These are phyloP conservation scores for Pseudotsuga menziesii DNA, from an alignment of 75 land plant genomes.

Conservation along the genomic window DNA sequence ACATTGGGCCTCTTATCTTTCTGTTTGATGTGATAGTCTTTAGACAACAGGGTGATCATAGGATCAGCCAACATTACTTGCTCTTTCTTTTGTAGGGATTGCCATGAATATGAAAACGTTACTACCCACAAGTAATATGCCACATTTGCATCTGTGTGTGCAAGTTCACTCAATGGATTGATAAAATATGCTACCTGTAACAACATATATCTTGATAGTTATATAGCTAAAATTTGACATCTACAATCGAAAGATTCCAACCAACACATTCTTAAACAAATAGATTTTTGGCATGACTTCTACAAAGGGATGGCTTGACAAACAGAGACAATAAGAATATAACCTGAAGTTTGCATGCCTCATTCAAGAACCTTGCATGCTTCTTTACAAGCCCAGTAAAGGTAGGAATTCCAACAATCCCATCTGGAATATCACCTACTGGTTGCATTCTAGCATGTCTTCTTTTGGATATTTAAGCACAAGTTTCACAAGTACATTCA, in stretches of 20 bases:
- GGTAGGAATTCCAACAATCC: slow-evolving; percentile 53
- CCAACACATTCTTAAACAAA: not conserved
- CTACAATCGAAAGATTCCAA: not conserved
- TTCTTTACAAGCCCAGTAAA: slow-evolving; percentile 67
- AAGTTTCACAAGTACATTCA: no score
- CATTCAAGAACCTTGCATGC: slow-evolving; percentile 77
- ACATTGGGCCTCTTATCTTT: slow-evolving; percentile 87
- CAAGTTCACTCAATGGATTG: slow-evolving; percentile 77
- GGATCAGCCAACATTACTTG: slow-evolving; percentile 85
- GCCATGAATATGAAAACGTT: slow-evolving; percentile 93
- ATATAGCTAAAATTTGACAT: not conserved
- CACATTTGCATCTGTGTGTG: slow-evolving; percentile 87
- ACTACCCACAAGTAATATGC: slow-evolving; percentile 98
- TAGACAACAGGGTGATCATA: slow-evolving; percentile 82
- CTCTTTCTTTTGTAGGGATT: slow-evolving; percentile 78
- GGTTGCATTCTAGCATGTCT: slow-evolving; percentile 52
- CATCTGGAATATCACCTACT: slow-evolving; percentile 29
- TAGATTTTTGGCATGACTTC: no score
- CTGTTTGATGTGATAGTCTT: slow-evolving; percentile 92
- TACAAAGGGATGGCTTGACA: no score
- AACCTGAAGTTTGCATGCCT: slow-evolving; percentile 87
- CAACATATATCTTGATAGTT: not conserved
- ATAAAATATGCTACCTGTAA: slow-evolving; percentile 84
- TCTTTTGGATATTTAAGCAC: no score
- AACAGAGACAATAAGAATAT: not conserved